Base-by-base conservation (phyloP, 2,329 filamentous ascomycete genomes). In the Reticulascus tulasneorum region DNA sequence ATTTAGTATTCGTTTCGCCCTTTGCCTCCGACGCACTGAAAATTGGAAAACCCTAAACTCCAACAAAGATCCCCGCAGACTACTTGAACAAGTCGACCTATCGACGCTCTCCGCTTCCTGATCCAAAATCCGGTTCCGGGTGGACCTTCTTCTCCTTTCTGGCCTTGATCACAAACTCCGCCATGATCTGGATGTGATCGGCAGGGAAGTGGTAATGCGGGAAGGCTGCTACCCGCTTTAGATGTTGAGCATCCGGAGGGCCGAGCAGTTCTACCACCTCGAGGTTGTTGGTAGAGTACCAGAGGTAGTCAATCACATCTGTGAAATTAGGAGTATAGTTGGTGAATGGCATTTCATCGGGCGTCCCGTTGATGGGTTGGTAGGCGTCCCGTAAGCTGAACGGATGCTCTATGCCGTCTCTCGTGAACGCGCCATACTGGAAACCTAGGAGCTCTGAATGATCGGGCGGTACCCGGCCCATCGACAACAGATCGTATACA, bases 251-350 rank as follows among this genome's bases (percentile, higher is more conserved):
- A 58, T 96, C 90, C 3, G 94, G 86, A 27, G 91, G 85, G 20
- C 90, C 90, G 5, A 96, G 79, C 35, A 96, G 64, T 35, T 84
- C 84, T 13, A 87, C 82, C 17, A 94, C 85, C 55, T 93, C 86
- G 28, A 96, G 71, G 16, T 84, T 81, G 60, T 93, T 95, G 39
- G 88, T 91, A 38, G 89, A 90, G 64, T 94, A 98, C 89, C 90
- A 97, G 53, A 98, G 88, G 62, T 97, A 96, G 59, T 98, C 93
- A 48, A 98, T 85, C 38, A 94, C 86, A 44, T 89, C 90, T 33
- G 79, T 78, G 64, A 96, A 98, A n/a, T 81, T 80, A 2, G 93
- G 90, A 11, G 89, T 94, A 63, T 97, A 98, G 63, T 98, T 98
- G 29, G 93, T 98, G 60, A 95, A 98, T 5, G 81, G 80, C 50